Evolutionary conservation across 768 basidiomycete genomes (phyloP).

Genomic region (Collybiopsis luxurians): DNA sequence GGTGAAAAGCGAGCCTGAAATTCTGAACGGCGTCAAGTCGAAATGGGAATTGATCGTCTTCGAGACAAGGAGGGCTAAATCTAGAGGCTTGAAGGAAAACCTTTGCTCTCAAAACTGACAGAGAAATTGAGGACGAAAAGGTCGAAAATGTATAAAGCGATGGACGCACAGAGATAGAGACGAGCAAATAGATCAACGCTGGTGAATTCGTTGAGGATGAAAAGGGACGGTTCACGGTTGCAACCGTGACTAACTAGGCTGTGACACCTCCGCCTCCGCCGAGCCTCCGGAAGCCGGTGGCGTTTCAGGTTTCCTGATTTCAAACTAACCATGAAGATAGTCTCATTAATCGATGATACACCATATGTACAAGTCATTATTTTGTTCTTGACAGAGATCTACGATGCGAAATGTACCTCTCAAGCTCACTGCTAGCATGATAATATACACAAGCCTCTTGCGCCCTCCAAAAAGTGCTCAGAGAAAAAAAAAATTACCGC

Average conservation of each 20-base stretch:
- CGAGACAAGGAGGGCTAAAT: slow-evolving; percentile 9
- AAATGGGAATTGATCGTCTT: slow-evolving; percentile 11
- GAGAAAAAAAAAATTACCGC: too few species aligned
- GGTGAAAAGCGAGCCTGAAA: not conserved
- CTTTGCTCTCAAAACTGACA: not conserved
- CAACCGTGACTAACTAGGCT: not conserved
- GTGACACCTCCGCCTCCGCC: too few species aligned
- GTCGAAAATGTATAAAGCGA: slow-evolving; percentile 13
- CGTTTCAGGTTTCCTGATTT: too few species aligned
- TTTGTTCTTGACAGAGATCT: too few species aligned
- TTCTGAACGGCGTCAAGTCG: slow-evolving; percentile 12
- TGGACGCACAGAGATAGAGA: slow-evolving; percentile 19
- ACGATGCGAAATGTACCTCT: too few species aligned
- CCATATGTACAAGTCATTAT: too few species aligned
- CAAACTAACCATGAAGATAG: too few species aligned
- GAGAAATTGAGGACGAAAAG: slow-evolving; percentile 1
- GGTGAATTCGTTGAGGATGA: slow-evolving; percentile 34
- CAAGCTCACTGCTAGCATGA: too few species aligned
- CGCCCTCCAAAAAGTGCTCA: too few species aligned
- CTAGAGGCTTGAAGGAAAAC: slow-evolving; percentile 6
- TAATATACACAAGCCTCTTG: too few species aligned
- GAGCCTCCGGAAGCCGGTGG: too few species aligned
- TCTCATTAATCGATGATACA: too few species aligned
- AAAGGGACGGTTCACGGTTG: slow-evolving; percentile 13
- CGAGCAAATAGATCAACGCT: slow-evolving; percentile 18